These are phyloP conservation scores for Mariannaea elegans DNA, from an alignment of 2,329 filamentous ascomycete species.

Conservation along the genomic window DNA sequence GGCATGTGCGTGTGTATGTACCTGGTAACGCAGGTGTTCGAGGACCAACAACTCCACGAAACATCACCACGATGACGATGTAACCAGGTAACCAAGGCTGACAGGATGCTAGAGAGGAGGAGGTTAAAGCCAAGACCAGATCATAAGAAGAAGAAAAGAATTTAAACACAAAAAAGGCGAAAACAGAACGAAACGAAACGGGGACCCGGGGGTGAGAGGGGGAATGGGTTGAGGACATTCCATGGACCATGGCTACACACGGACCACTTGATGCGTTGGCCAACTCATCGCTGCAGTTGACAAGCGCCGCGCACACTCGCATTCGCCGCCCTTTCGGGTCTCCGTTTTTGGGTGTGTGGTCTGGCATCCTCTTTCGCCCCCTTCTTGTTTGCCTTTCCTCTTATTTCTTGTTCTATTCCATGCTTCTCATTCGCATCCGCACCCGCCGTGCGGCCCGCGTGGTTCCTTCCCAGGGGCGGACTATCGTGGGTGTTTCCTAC, in stretches of 20 bases:
- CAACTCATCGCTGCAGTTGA: conserved; percentile 56
- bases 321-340: conserved; percentile 28
- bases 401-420: neutral
- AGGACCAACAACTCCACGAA: conserved; percentile 6
- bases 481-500: conserved; percentile 23
- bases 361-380: conserved; percentile 2
- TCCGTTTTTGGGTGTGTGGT: conserved; percentile 20
- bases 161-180: conserved; percentile 19
- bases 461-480: conserved; percentile 11
- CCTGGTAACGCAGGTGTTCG: conserved; percentile 1
- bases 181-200: conserved; percentile 23
- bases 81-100: neutral
- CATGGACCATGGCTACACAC: conserved; percentile 49
- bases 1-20: conserved; percentile 10
- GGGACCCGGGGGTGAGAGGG: conserved; percentile 25
- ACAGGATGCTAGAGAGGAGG: conserved; percentile 10
- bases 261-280: conserved; percentile 55
- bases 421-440: conserved; percentile 16
- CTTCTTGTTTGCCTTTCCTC: neutral
- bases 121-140: conserved; percentile 1
- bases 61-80: conserved; percentile 1
- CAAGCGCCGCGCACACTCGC: conserved; percentile 42
- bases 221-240: conserved; percentile 40
- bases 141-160: conserved; percentile 3
- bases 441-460: conserved; percentile 12